Percentiles rank a stretch among this genome's conserved stretches.
These are phyloP conservation scores for Aspergillus steynii DNA, from an alignment of 495 filamentous ascomycete genomes.

Conservation along the genomic window DNA sequence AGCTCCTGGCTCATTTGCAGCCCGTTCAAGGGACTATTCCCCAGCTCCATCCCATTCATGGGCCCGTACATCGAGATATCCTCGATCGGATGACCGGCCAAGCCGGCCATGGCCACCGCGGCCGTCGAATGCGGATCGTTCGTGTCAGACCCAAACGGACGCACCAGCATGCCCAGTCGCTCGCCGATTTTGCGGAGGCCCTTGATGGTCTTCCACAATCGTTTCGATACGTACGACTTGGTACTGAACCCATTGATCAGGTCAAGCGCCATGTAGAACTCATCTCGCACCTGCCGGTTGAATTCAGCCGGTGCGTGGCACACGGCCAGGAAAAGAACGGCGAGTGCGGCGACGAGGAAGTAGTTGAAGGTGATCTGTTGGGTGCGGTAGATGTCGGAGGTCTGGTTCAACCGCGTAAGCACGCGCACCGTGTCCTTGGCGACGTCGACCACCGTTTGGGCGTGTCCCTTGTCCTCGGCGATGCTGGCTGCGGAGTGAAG, in stretches of 20 bases:
- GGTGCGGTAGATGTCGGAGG: slow-evolving; percentile 76
- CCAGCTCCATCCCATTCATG: slow-evolving; percentile 47
- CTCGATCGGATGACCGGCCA: slow-evolving; percentile 69
- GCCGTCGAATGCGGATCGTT: slow-evolving; percentile 64
- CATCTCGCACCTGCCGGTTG: slow-evolving; percentile 69
- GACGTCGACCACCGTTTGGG: slow-evolving; percentile 70
- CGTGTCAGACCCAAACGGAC: slow-evolving; percentile 39
- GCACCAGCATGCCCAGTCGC: slow-evolving; percentile 67
- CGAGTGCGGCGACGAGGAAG: slow-evolving; percentile 78
- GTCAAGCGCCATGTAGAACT: slow-evolving; percentile 86
- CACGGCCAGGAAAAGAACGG: slow-evolving; percentile 79
- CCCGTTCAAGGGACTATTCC: slow-evolving; percentile 61
- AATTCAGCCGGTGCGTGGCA: slow-evolving; percentile 80
- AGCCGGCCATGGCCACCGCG: slow-evolving; percentile 71
- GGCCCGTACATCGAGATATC: slow-evolving; percentile 56
- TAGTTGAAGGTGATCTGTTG: slow-evolving; percentile 86
- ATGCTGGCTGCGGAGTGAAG: slow-evolving; percentile 77
- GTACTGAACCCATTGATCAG: slow-evolving; percentile 77
- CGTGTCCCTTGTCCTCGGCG: slow-evolving; percentile 64
- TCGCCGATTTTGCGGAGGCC: slow-evolving; percentile 78
- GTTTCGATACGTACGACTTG: slow-evolving; percentile 74
- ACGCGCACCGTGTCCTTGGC: slow-evolving; percentile 80
- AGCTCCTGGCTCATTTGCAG: slow-evolving; percentile 64
- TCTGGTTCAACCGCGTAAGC: slow-evolving; percentile 72
- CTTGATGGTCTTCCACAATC: slow-evolving; percentile 80